Base-by-base conservation (phyloP, 768 basidiomycete genomes). In the Psilocybe cyanescens region DNA sequence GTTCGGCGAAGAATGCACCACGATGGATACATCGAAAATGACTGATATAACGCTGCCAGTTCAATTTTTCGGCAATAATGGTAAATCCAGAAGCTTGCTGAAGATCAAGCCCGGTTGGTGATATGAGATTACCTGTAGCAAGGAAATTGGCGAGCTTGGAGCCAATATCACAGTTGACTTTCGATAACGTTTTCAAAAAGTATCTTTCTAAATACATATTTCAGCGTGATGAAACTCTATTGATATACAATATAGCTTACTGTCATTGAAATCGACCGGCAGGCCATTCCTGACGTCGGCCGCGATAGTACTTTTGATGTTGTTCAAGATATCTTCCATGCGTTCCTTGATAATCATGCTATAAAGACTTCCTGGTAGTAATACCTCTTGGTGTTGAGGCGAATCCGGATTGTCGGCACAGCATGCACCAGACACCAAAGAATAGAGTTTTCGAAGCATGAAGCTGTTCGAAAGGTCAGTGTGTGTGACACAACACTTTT, bases 41-140 rank as follows among this genome's bases (percentile, higher is more conserved):
- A 71, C 92, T 92, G 75, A 99, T 95, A 75, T 98, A 99, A 39
- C 97, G 94, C 67, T 92, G 90, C 88, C 97, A 99, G 75, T 99
- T 99, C 62, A 99, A 83, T 76, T 99, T 99, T 79, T 99, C 97
- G 4, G 96, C 97, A 35, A 99, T 92, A 67, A 99, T 97, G 1
- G 97, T 99, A 76, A 97, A 99, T n/a, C 97, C 97, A 16, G 95
- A 91, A 0, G 96, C 90, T 75, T 99, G 97, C 73, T 99, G 97
- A 14, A 99, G 79, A 76, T 99, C 97, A 57, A 99, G 87, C 62
- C 97, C 97, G 1, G 94, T 90, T 0, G 94, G 95, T 8, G 97
- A 97, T 55, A 96, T 84, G 28, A 99, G 81, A 71, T 99, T 99
- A 29, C 97, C 97, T 3, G 97, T 99, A 14, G 97, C 97, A 47